Base-by-base conservation (phyloP, 352 stramenopile genomes). In the Globisporangium paroecandrum region DNA sequence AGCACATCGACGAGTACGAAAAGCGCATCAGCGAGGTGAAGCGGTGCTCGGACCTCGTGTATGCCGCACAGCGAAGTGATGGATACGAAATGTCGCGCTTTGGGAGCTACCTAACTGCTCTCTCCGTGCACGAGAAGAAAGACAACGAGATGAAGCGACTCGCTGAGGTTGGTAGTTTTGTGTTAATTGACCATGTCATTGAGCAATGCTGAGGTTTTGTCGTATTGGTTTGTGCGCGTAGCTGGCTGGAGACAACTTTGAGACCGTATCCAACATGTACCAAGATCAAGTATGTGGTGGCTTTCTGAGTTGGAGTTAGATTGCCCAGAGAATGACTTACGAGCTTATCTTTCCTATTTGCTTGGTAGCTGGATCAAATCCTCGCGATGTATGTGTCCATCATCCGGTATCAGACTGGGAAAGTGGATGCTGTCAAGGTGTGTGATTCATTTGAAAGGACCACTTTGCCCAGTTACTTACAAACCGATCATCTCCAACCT, bases 11-110 rank as follows among this genome's bases (percentile, higher is more conserved):
- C 46, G 83, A 91, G 65, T 95, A 94, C 54, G 82, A 93, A 55
- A 95, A 89, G 63, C 82, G 83, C 34, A 95, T 95, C 27, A 75
- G 75, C 54, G 86, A 94, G 58, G 83, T 95, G 38, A 93, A 87
- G 54, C 80, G 85, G 20, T 94, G 86, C 62, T 93, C 88, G 9
- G 88, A 95, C 61, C 66, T 93, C 29, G 85, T 95, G 12, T 95
- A 95, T 54, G 80, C 83, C 25, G 76, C 86, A 32, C 86, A 94
- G 66, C 76, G 88, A 54, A 81, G 78, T 62, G 85, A 94, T 81
- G 88, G 88, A 9, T 96, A 96, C 62, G 88, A 96, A 60, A 81
- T 94, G 79, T 94, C 88, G 27, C 77, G 88, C 13, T 96, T 94
- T 70, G 88, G 88, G 15, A 94, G 79, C 65, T 96, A 94, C 68